Evolutionary conservation across 768 basidiomycete species (phyloP), one percentile per base, ranked within the genome.

Genomic region (Lanmaoa pseudosensibilis): DNA sequence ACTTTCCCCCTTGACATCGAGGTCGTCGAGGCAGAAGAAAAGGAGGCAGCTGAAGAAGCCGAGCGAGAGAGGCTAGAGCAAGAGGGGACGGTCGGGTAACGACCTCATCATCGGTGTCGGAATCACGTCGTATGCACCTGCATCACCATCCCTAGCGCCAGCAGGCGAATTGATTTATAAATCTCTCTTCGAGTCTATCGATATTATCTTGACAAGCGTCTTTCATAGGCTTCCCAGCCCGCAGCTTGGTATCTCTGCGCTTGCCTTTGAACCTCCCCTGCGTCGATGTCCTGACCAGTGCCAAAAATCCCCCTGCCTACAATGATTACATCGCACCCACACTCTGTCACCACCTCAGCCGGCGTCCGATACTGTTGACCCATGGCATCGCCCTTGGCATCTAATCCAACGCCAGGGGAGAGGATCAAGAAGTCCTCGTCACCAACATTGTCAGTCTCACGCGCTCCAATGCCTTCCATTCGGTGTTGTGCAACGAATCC

Each of bases 331-430:
- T 99, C 97, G 70, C 92, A 92, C 30, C 94, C 95, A 44, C 82
- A 83, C 44, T 88, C 84, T 18, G 83, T 68, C 30, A 99, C 77
- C 25, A 95, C 95, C 69, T 95, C 80, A 33, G 81, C 74, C 2
- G 97, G 97, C 4, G 94, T 94, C 54, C 92, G 79, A 72, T 98
- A 98, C 71, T 97, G 94, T 73, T 98, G 96, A 18, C 95, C 97
- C 87, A 94, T 88, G 11, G 76, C 74, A 70, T 98, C 97, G 9
- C 89, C 90, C 52, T 81, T 84, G 13, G 70, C 68, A 59, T 91
- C 91, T 45, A 98, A 77, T 15, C 89, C 91, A 23, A 99, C 93
- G 3, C 97, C 97, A 4, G 97, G 97, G 0, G 95, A 92, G 59
- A 98, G 75, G 59, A 98, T 80, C 52, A 99, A 72, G 69, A 93